A percentile compares a stretch with the other conserved stretches of the same genome.
These are phyloP conservation scores for Fomitopsis pinicola DNA, from an alignment of 1,284 basidiomycete species.

Conservation along the genomic window DNA sequence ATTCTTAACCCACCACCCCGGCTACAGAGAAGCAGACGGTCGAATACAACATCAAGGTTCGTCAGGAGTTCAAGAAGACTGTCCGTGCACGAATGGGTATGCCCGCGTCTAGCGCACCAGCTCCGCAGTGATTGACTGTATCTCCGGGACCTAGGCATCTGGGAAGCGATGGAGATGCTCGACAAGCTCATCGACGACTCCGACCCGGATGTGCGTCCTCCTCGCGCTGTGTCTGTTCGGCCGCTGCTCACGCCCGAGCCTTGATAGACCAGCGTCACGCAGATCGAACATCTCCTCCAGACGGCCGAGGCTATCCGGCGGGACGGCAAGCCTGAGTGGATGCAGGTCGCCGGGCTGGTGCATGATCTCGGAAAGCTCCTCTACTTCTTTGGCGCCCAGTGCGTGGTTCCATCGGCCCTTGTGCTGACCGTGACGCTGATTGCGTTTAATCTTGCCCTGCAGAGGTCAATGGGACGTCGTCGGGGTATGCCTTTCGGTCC, in stretches of 20 bases:
- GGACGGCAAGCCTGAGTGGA: constrained; percentile 88
- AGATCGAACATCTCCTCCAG: constrained; percentile 89
- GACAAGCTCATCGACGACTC: constrained; percentile 88
- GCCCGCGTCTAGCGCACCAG: neutral
- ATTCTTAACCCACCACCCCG: neutral
- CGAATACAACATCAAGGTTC: constrained; percentile 75
- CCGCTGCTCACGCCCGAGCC: constrained; percentile 5
- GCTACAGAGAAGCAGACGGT: constrained; percentile 80
- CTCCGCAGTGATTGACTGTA: neutral
- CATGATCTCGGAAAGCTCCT: constrained; percentile 88
- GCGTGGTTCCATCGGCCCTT: constrained; percentile 12
- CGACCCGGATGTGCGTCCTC: constrained; percentile 64
- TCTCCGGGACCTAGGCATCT: constrained; percentile 41
- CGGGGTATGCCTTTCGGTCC: constrained; percentile 46
- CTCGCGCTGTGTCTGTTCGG: constrained; percentile 3
- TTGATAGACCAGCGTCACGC: constrained; percentile 66
- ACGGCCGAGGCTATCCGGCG: constrained; percentile 89
- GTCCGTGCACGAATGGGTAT: constrained; percentile 63
- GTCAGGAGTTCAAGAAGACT: constrained; percentile 66
- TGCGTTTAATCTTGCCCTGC: neutral
- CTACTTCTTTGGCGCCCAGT: constrained; percentile 74
- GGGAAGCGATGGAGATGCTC: constrained; percentile 90
- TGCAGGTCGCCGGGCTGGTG: constrained; percentile 86
- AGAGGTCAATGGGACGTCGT: constrained; percentile 92
- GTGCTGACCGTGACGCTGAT: neutral